These are phyloP conservation scores for Euclidium syriacum DNA, from an alignment of 345 rosid genomes.

Conservation along the genomic window DNA sequence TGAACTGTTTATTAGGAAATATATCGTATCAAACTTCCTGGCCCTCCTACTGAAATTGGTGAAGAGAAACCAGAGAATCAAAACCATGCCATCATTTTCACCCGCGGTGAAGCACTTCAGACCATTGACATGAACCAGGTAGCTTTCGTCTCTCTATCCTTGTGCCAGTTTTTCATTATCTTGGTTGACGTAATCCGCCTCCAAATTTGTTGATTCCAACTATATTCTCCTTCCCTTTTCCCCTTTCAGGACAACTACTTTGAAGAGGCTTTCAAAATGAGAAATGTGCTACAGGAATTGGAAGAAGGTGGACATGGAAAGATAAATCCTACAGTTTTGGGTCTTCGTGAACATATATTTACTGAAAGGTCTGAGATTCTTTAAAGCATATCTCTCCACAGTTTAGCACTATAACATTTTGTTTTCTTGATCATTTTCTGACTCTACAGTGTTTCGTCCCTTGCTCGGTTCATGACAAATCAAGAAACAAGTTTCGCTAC, in stretches of 20 bases:
- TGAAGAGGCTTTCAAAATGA: constrained; percentile 98
- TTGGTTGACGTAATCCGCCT: too few species aligned
- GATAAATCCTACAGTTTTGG: constrained; percentile 79
- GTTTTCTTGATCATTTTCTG: constrained; percentile 22
- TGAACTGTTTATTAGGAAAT: constrained; percentile 61
- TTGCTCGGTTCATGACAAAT: constrained; percentile 99
- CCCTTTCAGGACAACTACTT: constrained; percentile 83
- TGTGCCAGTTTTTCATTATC: neutral
- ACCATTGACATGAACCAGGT: constrained; percentile 99
- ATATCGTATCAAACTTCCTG: constrained; percentile 96
- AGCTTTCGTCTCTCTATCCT: constrained; percentile 8
- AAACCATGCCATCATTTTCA: constrained; percentile 96
- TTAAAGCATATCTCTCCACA: neutral
- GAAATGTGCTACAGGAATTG: constrained; percentile 88
- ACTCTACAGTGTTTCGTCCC: constrained; percentile 95
- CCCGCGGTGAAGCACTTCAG: constrained; percentile 98
- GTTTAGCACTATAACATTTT: constrained; percentile 1
- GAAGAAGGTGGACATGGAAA: constrained; percentile 39
- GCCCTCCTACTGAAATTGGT: constrained; percentile 81
- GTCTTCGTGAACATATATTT: constrained; percentile 95
- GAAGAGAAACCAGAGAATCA: constrained; percentile 99
- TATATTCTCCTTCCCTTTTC: neutral
- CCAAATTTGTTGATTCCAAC: constrained; percentile 9
- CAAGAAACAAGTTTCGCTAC: constrained; percentile 98
- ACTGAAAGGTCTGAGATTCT: constrained; percentile 75